Conservation (phyloP, 2,329 filamentous ascomycete species). For the Arthrobotrys megalospora region DNA sequence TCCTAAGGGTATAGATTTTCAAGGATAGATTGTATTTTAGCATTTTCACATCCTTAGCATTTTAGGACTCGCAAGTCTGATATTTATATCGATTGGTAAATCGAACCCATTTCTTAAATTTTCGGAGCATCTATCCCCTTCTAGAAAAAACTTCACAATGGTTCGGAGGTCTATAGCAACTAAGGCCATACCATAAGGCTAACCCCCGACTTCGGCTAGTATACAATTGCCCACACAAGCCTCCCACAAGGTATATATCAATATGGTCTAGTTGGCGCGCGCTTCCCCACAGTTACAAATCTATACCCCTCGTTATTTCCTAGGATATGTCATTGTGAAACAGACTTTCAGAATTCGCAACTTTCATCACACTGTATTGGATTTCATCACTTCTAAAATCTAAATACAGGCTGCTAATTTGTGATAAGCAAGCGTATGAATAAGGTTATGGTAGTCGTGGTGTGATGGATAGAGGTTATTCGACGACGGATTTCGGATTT, state of each 20-base stretch:
- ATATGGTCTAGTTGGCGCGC: slow-evolving; percentile 1
- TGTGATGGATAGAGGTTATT: slow-evolving; percentile 13
- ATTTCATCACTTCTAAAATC: slow-evolving; percentile 60
- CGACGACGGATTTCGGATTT: slow-evolving; percentile 26
- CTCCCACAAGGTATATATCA: not conserved
- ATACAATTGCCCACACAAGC: not conserved
- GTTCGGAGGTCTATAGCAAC: not conserved
- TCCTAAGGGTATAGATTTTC: not conserved
- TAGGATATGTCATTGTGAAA: not conserved
- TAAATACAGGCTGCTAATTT: slow-evolving; percentile 56
- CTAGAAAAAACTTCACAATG: slow-evolving; percentile 1
- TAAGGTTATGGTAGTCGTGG: slow-evolving; percentile 15
- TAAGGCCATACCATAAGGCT: not conserved
- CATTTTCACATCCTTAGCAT: not conserved
- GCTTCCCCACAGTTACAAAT: not conserved
- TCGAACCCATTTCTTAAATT: not conserved
- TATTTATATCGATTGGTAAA: not conserved
- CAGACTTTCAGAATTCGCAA: slow-evolving; percentile 8
- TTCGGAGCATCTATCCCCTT: not conserved
- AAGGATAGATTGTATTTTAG: slow-evolving; percentile 23
- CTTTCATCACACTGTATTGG: slow-evolving; percentile 54
- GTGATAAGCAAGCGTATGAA: slow-evolving; percentile 45
- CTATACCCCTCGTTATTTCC: not conserved
- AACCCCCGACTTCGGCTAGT: slow-evolving; percentile 6
- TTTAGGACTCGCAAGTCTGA: not conserved